Evolutionary conservation across 768 basidiomycete species (phyloP).

Genomic region (Boletus rubroflammeus): DNA sequence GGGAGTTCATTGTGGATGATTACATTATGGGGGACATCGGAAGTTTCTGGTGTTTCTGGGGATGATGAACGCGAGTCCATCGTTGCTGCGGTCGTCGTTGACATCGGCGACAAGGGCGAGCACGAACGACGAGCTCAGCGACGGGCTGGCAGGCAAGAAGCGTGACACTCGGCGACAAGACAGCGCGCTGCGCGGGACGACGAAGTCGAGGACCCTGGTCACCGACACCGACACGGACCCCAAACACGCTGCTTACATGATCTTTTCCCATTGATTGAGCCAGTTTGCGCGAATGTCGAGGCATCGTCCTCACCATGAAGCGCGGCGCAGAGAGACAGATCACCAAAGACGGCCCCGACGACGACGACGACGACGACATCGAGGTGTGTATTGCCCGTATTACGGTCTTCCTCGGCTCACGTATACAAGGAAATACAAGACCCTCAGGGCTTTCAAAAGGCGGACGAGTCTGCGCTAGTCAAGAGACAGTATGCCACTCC

Average conservation of each 20-base stretch:
- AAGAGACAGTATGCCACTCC: constrained; percentile 50
- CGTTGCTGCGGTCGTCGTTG: constrained; percentile 51
- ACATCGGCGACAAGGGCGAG: constrained; percentile 39
- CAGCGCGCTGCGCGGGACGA: too few species aligned
- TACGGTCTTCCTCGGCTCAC: constrained; percentile 3
- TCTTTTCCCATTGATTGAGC: constrained; percentile 12
- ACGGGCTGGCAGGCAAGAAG: not conserved
- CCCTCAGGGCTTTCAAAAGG: constrained; percentile 51
- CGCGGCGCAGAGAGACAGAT: constrained; percentile 72
- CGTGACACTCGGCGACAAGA: not conserved
- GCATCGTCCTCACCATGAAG: constrained; percentile 48
- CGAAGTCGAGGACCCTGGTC: constrained; percentile 3
- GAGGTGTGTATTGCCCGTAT: constrained; percentile 19
- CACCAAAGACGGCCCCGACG: constrained; percentile 49
- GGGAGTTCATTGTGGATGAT: constrained; percentile 48
- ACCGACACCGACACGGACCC: constrained; percentile 8
- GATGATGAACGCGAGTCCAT: constrained; percentile 68
- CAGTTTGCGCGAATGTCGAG: not conserved
- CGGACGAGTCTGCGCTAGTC: constrained; percentile 54
- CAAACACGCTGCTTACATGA: constrained; percentile 18
- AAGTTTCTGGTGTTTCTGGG: constrained; percentile 63
- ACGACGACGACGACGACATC: constrained; percentile 39
- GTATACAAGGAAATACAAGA: constrained; percentile 38
- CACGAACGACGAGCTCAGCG: constrained; percentile 3
- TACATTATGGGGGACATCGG: constrained; percentile 49